Conservation (phyloP, 257 asterid species). For the Petunia secreta region DNA sequence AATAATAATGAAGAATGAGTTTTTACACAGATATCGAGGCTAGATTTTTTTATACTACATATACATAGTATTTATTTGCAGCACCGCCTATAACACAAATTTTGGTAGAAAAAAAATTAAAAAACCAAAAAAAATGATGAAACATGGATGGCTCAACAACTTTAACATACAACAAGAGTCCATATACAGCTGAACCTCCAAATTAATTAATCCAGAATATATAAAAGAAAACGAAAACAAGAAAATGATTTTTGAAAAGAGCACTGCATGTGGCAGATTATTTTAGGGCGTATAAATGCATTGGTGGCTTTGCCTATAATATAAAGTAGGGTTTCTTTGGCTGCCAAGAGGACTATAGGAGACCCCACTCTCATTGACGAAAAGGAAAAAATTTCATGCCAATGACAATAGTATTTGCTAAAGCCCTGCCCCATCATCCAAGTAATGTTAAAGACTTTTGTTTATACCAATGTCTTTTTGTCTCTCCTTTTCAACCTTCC, state of each 20-base stretch:
- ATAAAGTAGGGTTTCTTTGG: constrained; percentile 27
- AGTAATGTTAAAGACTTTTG: constrained; percentile 21
- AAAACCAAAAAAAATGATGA: constrained; percentile 10
- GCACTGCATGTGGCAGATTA: constrained; percentile 17
- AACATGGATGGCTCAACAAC: constrained; percentile 28
- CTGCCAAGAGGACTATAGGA: background rate
- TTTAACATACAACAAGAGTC: constrained; percentile 19
- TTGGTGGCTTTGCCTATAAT: constrained; percentile 17
- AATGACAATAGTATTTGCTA: background rate
- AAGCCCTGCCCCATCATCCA: constrained; percentile 22
- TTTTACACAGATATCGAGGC: constrained; percentile 6
- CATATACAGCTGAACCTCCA: constrained; percentile 26
- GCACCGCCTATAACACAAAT: constrained; percentile 5
- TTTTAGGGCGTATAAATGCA: constrained; percentile 12
- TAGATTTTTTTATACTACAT: background rate
- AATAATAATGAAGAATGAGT: background rate
- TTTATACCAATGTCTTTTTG: constrained; percentile 14
- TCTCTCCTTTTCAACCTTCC: constrained; percentile 1
- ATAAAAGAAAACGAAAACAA: background rate
- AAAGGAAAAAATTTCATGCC: background rate
- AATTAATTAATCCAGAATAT: constrained; percentile 7
- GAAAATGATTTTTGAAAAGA: background rate
- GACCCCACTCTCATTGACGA: constrained; percentile 41
- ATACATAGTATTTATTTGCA: background rate
- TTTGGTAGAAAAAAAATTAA: background rate